Base-by-base conservation (phyloP, 805 yeast genomes). In the Candida pseudofarinosa region DNA sequence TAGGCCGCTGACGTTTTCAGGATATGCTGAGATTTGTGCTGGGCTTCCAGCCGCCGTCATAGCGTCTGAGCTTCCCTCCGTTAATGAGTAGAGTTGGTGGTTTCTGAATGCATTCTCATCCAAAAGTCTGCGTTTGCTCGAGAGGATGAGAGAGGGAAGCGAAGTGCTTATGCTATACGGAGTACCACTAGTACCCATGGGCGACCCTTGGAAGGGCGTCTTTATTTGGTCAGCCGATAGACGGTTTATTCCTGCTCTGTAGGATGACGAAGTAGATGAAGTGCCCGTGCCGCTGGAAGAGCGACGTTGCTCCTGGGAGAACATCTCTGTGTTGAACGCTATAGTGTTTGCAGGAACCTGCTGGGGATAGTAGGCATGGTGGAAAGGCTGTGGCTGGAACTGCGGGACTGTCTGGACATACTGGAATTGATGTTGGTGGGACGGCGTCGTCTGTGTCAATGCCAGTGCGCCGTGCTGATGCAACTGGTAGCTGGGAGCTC, bases 281-380 rank as follows among this genome's bases (percentile, higher is more conserved):
- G 10, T 7, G 28, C 28, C 10, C 10, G 10, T 23, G 28, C 10
- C 6, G 28, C 10, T 10, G 28, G 10, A 23, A 10, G 28, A 23
- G 6, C 10, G 10, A 23, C 28, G 28, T 10, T 23, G 6, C 10
- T 23, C 28, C 10, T 23, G 45, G 40, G 58, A 58, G 47, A 70
- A 70, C 63, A 70, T 69, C 3, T 69, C 60, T 2, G 74, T 69
- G 41, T 70, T 70, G 56, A 70, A 70, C 10, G 73, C 58, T 23
- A 23, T 23, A 6, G 10, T 23, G 28, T 23, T 23, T 6, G 28
- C 10, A 7, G 28, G 28, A 6, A 10, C 28, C 28, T 23, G 28
- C 10, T 23, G 28, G 10, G 10, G 28, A 10, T 23, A 23, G 10
- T 23, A 23, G 10, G 6, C 10, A 5, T 48, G 47, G 7, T 43